Conservation (phyloP, 768 basidiomycete genomes). For the Naematelia encephala region DNA sequence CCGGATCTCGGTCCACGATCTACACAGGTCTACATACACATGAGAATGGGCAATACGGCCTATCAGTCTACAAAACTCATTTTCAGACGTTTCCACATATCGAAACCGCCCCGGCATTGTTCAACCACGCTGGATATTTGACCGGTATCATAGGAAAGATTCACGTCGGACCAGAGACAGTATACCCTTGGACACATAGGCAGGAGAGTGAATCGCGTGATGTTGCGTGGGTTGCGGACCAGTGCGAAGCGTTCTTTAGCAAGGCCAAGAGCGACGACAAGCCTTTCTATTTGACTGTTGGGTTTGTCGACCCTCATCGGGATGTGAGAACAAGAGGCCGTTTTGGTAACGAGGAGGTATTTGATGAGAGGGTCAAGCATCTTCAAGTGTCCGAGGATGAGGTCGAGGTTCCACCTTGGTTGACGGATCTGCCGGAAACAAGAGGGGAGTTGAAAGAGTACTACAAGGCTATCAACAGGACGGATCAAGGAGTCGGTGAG, state of each 20-base stretch:
- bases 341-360: slow-evolving; percentile 16
- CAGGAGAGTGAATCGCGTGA: slow-evolving; percentile 18
- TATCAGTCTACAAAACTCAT: slow-evolving; percentile 12
- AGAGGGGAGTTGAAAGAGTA: slow-evolving; percentile 20
- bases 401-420: slow-evolving; percentile 19
- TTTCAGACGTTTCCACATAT: slow-evolving; percentile 22
- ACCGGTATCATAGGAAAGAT: slow-evolving; percentile 29
- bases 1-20: slow-evolving; percentile 22
- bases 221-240: slow-evolving; percentile 17
- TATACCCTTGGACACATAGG: slow-evolving; percentile 21
- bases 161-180: slow-evolving; percentile 18
- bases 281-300: slow-evolving; percentile 23
- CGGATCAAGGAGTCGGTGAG: slow-evolving; percentile 26
- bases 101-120: slow-evolving; percentile 15
- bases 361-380: slow-evolving; percentile 9
- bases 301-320: slow-evolving; percentile 25
- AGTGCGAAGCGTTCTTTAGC: slow-evolving; percentile 17
- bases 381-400: too few species aligned
- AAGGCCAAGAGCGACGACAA: slow-evolving; percentile 15
- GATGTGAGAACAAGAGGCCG: slow-evolving; percentile 22
- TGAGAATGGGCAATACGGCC: slow-evolving; percentile 30
- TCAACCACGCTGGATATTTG: slow-evolving; percentile 18
- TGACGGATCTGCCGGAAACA: slow-evolving; percentile 16
- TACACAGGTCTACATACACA: slow-evolving; percentile 31
- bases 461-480: slow-evolving; percentile 21